A percentile compares a stretch with the other conserved stretches of the same genome.
Conservation (phyloP, 2,329 filamentous ascomycete genomes). For the Trichophyton rubrum region DNA sequence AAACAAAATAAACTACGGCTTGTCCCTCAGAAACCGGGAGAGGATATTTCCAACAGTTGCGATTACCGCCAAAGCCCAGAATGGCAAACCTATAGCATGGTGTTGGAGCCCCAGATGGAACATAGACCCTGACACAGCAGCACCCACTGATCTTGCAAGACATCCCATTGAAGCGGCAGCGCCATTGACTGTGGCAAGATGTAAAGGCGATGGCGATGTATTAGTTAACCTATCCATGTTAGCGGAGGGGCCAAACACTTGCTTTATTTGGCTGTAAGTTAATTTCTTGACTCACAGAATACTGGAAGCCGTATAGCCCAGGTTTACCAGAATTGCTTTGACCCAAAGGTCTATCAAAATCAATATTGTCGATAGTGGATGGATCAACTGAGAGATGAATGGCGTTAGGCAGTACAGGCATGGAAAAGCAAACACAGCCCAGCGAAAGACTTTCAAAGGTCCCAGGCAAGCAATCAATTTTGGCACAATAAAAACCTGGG, state of each 20-base stretch:
- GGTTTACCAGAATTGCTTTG: not conserved
- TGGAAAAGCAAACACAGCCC: slow-evolving; percentile 2
- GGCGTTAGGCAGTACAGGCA: not conserved
- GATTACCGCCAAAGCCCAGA: not conserved
- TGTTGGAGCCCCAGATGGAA: slow-evolving; percentile 6
- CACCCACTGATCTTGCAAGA: slow-evolving; percentile 74
- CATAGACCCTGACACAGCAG: slow-evolving; percentile 59
- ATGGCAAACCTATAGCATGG: slow-evolving; percentile 5
- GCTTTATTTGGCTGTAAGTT: too few relatives aligned
- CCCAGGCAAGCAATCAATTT: slow-evolving; percentile 3
- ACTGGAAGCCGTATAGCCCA: not conserved
- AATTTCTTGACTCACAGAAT: not conserved
- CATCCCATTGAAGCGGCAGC: slow-evolving; percentile 82
- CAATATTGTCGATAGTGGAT: not conserved
- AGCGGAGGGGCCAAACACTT: too few relatives aligned
- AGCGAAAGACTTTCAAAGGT: slow-evolving; percentile 4
- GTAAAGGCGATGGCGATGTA: slow-evolving; percentile 68
- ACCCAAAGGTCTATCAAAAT: not conserved
- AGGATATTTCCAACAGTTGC: not conserved
- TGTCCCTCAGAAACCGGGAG: not conserved
- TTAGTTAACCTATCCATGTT: slow-evolving; percentile 47
- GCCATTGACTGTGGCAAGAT: slow-evolving; percentile 85
- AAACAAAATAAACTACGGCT: not conserved
- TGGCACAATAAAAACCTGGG: slow-evolving; percentile 5
- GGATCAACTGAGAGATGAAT: not conserved